Base-by-base conservation (phyloP, 2,329 filamentous ascomycete genomes). In the Microsporum audouinii region DNA sequence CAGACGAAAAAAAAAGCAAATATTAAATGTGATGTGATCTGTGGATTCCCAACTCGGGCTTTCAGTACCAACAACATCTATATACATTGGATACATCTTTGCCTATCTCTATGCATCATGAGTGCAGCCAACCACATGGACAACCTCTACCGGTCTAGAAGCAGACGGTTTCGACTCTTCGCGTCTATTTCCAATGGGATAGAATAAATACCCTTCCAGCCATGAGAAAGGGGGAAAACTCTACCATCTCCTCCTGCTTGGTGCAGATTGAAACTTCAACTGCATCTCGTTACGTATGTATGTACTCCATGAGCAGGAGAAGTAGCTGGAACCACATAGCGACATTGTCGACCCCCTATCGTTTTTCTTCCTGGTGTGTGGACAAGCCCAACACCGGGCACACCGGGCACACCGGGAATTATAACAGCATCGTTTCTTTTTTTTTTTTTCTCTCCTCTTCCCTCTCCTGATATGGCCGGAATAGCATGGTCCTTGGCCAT, bases 251-350 rank as follows among this genome's bases (percentile, higher is more conserved):
- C 31, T 31, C 51, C 29, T 34, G 10, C 31, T 34, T 29, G 4
- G 51, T 55, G 31, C 51, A 36, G 51, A 55, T 55, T 55, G 12
- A 55, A 55, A 55, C 29, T 36, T 23, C 31, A 6, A 14, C 31
- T 55, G 51, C 51, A 55, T 55, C 17, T 23, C 31, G 51, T 23
- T 55, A 55, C 29, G 29, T 55, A n/a, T n/a, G 39, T 12, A 34
- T 55, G 51, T 55, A 55, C 51, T 55, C 51, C 51, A 10, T 36
- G 51, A 55, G 51, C 29, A 36, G 51, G 17, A 34, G 12, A 14
- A 23, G 8, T 55, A 55, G 51, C 51, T 55, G 51, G 51, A 55
- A 55, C 51, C 51, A 55, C 51, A 55, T 55, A 55, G 31, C 51
- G 31, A 55, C 39, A 2, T 43, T 43, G n/a, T 5, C 39, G 33